phyloP scores from a whole-genome alignment of 257 asterid species.

The Nicotiana noctiflora region DNA sequence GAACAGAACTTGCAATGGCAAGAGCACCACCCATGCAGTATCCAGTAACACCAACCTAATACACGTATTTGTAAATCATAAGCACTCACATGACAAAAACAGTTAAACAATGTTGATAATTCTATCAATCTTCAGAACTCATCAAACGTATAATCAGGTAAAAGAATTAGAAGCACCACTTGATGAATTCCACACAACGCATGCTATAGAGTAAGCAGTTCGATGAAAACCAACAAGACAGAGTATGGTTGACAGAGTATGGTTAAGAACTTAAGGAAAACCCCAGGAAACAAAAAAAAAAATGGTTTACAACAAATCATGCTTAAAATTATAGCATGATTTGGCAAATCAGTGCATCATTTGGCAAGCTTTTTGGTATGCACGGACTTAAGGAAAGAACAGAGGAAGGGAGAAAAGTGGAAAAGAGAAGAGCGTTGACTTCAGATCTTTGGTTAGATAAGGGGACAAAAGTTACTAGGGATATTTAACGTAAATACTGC shows the following conservation, averaged over 20 bases:
- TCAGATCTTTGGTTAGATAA: not conserved
- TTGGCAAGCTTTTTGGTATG: not conserved
- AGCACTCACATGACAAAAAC: not conserved
- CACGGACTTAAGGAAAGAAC: not conserved
- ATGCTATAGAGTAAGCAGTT: not conserved
- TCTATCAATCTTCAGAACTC: not conserved
- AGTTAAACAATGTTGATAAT: not conserved
- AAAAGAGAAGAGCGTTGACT: not conserved
- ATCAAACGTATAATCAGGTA: not conserved
- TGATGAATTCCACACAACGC: not conserved
- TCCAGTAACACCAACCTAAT: slow-evolving; percentile 90
- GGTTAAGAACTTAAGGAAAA: not conserved
- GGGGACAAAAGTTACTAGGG: not conserved
- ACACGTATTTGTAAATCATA: not conserved
- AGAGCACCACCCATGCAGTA: slow-evolving; percentile 99
- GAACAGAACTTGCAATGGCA: slow-evolving; percentile 87
- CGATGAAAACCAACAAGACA: not conserved
- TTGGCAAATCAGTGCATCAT: not conserved
- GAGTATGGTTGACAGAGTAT: not conserved
- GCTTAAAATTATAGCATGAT: not conserved
- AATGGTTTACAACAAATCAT: not conserved
- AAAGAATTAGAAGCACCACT: not conserved
- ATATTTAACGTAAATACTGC: not conserved
- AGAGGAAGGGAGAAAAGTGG: not conserved
- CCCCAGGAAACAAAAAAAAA: not conserved